Conservation (phyloP, 2,329 filamentous ascomycete species). For the Verticillium isaacii region DNA sequence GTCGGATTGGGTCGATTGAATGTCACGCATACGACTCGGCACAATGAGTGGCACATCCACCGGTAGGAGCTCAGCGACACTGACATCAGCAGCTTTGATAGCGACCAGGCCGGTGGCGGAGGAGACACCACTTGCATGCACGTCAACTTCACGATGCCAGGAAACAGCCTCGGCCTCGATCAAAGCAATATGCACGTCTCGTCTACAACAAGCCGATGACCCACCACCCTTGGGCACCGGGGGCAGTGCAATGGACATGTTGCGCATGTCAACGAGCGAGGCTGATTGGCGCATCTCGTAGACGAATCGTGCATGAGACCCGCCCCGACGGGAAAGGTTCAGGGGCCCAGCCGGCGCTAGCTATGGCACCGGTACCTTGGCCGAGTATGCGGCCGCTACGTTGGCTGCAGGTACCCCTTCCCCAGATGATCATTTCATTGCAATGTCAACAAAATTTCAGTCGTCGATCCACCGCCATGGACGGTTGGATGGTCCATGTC, state of each 20-base stretch:
- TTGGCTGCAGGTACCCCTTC: not conserved
- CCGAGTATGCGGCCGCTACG: not conserved
- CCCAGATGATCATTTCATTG: not conserved
- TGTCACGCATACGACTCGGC: too few species aligned
- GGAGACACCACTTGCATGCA: not conserved
- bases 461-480: not conserved
- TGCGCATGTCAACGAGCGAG: not conserved
- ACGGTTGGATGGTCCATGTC: too few species aligned
- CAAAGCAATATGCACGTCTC: not conserved
- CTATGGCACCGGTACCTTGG: not conserved
- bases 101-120: too few species aligned
- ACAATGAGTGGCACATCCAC: too few species aligned
- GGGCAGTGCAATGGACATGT: not conserved
- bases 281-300: not conserved
- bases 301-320: not conserved
- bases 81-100: not conserved
- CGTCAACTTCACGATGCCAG: not conserved
- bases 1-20: too few species aligned
- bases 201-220: not conserved
- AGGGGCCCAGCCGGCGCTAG: not conserved
- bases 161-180: not conserved
- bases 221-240: not conserved
- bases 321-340: not conserved
- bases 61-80: not conserved
- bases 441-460: conserved; percentile 1